A percentile compares a stretch with the other conserved stretches of the same genome.
phyloP scores from a whole-genome alignment of 495 filamentous ascomycete species.

The Cryomyces minteri region DNA sequence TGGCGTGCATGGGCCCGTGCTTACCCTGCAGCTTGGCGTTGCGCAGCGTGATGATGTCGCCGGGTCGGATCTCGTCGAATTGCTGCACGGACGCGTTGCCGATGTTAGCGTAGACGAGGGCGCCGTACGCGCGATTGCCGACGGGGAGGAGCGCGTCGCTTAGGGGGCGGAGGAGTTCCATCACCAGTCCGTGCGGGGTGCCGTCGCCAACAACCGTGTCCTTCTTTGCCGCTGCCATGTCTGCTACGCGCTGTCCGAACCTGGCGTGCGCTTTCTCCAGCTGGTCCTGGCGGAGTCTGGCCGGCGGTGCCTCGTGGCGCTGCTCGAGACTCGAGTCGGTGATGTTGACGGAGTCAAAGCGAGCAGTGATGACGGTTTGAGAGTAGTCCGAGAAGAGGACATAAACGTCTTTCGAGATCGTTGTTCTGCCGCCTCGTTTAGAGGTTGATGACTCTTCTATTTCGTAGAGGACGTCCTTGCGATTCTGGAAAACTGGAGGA shows the following conservation, averaged over 20 bases:
- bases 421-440: conserved; percentile 47
- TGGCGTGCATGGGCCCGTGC: conserved; percentile 81
- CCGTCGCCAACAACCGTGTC: conserved; percentile 72
- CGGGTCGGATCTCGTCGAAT: conserved; percentile 85
- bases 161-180: conserved; percentile 58
- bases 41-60: conserved; percentile 84
- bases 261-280: conserved; percentile 66
- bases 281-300: conserved; percentile 78
- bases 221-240: conserved; percentile 47
- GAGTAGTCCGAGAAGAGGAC: conserved; percentile 90
- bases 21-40: conserved; percentile 95
- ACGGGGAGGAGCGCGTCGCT: conserved; percentile 61
- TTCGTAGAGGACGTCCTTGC: conserved; percentile 70
- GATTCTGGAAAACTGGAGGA: conserved; percentile 63
- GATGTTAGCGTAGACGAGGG: conserved; percentile 80
- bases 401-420: conserved; percentile 60
- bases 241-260: conserved; percentile 57
- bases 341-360: conserved; percentile 59
- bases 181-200: conserved; percentile 52
- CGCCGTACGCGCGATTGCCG: conserved; percentile 74
- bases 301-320: conserved; percentile 69
- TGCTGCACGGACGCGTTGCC: conserved; percentile 82
- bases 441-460: conserved; percentile 56
- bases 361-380: conserved; percentile 71
- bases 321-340: conserved; percentile 60